Evolutionary conservation across 148 eudicot species (phyloP), one percentile per base, ranked within the genome.

Genomic region (Fagopyrum tataricum): DNA sequence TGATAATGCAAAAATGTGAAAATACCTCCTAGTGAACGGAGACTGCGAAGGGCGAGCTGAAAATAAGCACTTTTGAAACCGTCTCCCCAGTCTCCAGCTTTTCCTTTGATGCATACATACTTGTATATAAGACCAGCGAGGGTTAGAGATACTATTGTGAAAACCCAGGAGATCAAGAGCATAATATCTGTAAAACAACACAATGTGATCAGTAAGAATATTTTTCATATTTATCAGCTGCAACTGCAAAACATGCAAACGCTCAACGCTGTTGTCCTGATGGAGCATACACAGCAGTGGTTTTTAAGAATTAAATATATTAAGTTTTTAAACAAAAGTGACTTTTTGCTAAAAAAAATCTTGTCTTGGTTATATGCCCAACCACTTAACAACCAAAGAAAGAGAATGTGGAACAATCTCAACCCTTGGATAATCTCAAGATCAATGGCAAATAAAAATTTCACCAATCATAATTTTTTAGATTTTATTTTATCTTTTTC

Each of bases 81-180:
- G 80, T 95, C 98, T 24, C 98, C 98, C 98, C 98, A 95, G 78
- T 95, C 98, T 52, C 98, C 98, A 74, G 98, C 97, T 82, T 95
- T 95, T 59, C 98, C 98, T 81, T 91, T 91, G 56, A 95, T 67
- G 81, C 92, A 84, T 71, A 95, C 98, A 67, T 95, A 95, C 74
- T 95, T 88, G 80, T 95, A 95, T 72, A 95, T 90, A 79, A 95
- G 97, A 78, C 93, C 88, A 13, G 97, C 97, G 40, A 95, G 89
- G 74, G 98, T 96, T 66, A 95, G 81, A 75, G 98, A 88, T 73
- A 95, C 86, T 82, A 95, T 83, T 17, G 98, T 91, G 82, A 95
- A 95, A 47, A 89, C 77, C 98, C 98, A 95, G n/a, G 98, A 95
- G 71, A 95, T 95, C 79, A 95, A 80, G 84, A 95, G 87, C 98